A percentile compares a stretch with the other conserved stretches of the same genome.
Conservation (phyloP, 352 stramenopile species). For the Labyrinthula sp. region DNA sequence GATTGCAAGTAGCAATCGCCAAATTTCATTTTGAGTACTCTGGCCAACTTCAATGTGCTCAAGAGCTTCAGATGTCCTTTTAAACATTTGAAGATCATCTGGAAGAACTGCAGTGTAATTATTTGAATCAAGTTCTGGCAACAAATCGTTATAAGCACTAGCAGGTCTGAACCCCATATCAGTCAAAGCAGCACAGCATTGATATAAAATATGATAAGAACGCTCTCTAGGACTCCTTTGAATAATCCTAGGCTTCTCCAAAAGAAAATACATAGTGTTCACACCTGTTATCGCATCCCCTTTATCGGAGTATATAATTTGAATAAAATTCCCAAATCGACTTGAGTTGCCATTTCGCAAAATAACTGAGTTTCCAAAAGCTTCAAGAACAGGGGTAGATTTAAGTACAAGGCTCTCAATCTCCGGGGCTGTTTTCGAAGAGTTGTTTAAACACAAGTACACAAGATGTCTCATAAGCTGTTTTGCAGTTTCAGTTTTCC, state of each 20-base stretch:
- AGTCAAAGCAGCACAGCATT: slow-evolving; percentile 44
- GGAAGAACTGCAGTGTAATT: too few relatives aligned
- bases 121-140: too few relatives aligned
- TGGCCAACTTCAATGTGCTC: too few relatives aligned
- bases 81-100: too few relatives aligned
- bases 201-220: slow-evolving; percentile 76
- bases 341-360: slow-evolving; percentile 85
- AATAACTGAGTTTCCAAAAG: slow-evolving; percentile 90
- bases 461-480: slow-evolving; percentile 79
- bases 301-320: slow-evolving; percentile 63
- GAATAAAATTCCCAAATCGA: slow-evolving; percentile 90
- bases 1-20: too few relatives aligned
- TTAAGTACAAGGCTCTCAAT: slow-evolving; percentile 49
- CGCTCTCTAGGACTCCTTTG: slow-evolving; percentile 54
- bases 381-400: slow-evolving; percentile 89
- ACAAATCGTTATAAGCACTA: too few relatives aligned
- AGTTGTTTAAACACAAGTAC: too few relatives aligned
- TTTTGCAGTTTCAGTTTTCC: slow-evolving; percentile 89
- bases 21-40: too few relatives aligned
- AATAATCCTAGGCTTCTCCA: slow-evolving; percentile 61
- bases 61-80: too few relatives aligned
- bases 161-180: too few relatives aligned
- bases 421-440: too few relatives aligned
- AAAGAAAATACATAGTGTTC: slow-evolving; percentile 62
- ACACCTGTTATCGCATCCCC: slow-evolving; percentile 47